Conservation (phyloP, 2,329 filamentous ascomycete genomes). For the Pseudogymnoascus sp. region DNA sequence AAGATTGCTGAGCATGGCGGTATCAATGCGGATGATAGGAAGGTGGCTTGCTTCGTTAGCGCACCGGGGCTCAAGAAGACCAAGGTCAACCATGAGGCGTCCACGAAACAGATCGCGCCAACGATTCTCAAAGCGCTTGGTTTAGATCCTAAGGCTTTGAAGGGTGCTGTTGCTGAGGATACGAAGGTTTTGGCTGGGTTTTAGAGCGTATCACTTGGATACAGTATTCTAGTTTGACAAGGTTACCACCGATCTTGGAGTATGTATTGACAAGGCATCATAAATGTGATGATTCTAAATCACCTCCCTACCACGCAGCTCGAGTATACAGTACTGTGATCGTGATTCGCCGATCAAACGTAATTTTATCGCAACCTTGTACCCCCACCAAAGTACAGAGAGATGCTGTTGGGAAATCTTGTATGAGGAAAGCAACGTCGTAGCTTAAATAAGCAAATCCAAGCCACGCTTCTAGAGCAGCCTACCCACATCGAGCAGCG, state of each 20-base stretch:
- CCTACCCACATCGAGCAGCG: no score
- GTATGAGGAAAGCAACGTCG: no score
- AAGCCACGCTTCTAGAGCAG: not conserved
- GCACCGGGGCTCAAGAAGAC: slow-evolving; percentile 19
- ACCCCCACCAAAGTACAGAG: no score
- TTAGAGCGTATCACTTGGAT: not conserved
- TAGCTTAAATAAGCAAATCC: not conserved
- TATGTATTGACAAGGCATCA: not conserved
- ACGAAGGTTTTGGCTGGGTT: slow-evolving; percentile 15
- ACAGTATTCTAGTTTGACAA: not conserved
- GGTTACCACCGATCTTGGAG: not conserved
- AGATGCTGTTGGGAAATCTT: no score
- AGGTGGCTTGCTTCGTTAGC: slow-evolving; percentile 26
- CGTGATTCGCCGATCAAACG: not conserved
- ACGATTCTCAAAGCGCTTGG: slow-evolving; percentile 29
- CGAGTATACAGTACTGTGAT: not conserved
- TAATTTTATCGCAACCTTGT: not conserved
- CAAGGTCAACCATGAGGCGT: slow-evolving; percentile 17
- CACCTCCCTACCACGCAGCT: not conserved
- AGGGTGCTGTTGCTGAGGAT: slow-evolving; percentile 17
- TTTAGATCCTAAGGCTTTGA: slow-evolving; percentile 19
- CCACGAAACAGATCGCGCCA: slow-evolving; percentile 24
- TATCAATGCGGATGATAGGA: slow-evolving; percentile 25
- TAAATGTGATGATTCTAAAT: not conserved
- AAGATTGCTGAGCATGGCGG: slow-evolving; percentile 31